These are phyloP conservation scores for Saccharomycopsis malanga DNA, from an alignment of 805 yeast species.

Conservation along the genomic window DNA sequence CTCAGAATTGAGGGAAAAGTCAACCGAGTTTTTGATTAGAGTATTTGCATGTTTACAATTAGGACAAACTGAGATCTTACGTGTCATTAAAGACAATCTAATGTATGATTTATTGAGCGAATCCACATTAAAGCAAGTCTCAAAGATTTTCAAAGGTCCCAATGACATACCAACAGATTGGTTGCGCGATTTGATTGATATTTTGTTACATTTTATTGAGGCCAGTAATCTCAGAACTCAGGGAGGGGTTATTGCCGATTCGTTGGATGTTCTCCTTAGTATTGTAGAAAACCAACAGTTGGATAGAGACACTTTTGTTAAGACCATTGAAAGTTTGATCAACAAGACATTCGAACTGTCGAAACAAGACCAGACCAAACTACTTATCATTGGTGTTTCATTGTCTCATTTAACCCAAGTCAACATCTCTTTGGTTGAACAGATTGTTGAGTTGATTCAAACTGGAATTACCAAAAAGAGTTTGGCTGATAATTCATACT, in stretches of 20 bases:
- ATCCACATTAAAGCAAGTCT: slow-evolving; percentile 4
- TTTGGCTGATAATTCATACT: slow-evolving; percentile 2
- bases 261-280: not conserved
- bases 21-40: slow-evolving; percentile 4
- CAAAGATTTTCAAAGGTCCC: not conserved
- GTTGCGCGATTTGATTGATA: slow-evolving; percentile 4
- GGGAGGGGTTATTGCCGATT: not conserved
- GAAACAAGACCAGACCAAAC: slow-evolving; percentile 8
- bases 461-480: not conserved
- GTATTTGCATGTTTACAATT: slow-evolving; percentile 4
- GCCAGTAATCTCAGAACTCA: not conserved
- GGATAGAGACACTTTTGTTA: not conserved
- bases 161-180: slow-evolving; percentile 1
- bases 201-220: slow-evolving; percentile 5
- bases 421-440: slow-evolving; percentile 20
- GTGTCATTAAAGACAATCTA: slow-evolving; percentile 4
- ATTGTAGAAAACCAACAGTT: slow-evolving; percentile 3
- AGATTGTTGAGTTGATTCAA: slow-evolving; percentile 10
- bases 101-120: slow-evolving; percentile 13
- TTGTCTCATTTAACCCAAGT: slow-evolving; percentile 1
- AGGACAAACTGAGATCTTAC: slow-evolving; percentile 3
- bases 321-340: slow-evolving; percentile 10
- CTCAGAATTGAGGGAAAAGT: slow-evolving; percentile 18
- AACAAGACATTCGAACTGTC: not conserved
- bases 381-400: slow-evolving; percentile 12